Percentiles rank a stretch among this genome's conserved stretches.
phyloP scores from a whole-genome alignment of 108 stramenopile species.

The Fistulifera pelliculosa region DNA sequence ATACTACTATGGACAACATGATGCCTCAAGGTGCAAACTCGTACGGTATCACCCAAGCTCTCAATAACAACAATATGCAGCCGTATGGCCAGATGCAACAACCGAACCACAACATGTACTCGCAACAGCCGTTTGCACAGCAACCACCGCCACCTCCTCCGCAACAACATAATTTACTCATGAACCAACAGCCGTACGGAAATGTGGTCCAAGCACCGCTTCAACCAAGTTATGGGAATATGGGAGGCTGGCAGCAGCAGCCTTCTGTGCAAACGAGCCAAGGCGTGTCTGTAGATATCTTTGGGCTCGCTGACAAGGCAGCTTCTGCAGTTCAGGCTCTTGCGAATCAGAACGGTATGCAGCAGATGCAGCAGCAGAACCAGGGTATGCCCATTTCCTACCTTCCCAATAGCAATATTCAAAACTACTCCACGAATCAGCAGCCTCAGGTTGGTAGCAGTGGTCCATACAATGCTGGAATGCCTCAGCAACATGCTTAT shows the following conservation, averaged over 20 bases:
- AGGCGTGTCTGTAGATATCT: constrained; percentile 44
- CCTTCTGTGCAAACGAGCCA: constrained; percentile 13
- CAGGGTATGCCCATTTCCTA: no score
- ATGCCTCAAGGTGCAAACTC: no score
- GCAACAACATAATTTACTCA: constrained; percentile 13
- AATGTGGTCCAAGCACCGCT: neutral
- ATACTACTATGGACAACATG: no score
- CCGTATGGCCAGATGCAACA: constrained; percentile 5
- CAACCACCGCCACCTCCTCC: constrained; percentile 3
- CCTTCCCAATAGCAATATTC: neutral
- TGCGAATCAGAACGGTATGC: constrained; percentile 19
- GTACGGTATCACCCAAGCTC: no score
- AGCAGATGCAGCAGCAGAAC: constrained; percentile 8
- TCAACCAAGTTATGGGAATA: neutral
- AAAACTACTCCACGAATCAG: neutral
- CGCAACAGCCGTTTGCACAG: constrained; percentile 3
- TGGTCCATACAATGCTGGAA: neutral
- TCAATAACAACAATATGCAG: neutral
- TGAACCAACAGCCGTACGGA: neutral
- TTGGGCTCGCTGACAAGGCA: constrained; percentile 70
- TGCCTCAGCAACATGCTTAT: constrained; percentile 1
- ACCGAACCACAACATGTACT: no score
- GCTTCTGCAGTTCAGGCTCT: constrained; percentile 52
- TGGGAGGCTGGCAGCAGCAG: constrained; percentile 27
- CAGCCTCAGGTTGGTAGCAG: neutral